Evolutionary conservation across 2,329 filamentous ascomycete genomes (phyloP), one percentile per base, ranked within the genome.

Genomic region (Cordyceps fumosorosea): DNA sequence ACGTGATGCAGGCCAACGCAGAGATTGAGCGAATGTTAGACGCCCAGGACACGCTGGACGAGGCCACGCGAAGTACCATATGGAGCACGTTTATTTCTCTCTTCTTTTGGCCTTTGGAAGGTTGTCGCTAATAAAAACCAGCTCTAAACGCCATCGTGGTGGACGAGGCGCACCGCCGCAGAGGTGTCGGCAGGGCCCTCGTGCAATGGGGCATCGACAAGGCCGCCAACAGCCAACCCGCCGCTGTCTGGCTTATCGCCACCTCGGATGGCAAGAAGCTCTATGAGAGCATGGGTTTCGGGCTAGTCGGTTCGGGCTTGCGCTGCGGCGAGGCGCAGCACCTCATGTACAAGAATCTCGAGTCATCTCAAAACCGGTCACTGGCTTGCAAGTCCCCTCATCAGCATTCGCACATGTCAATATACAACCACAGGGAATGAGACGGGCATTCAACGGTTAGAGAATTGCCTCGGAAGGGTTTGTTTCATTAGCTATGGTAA

Each of bases 141-240:
- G 63, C 47, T 42, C 64, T 62, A 57, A 64, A 63, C 57, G 57
- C 52, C 59, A 62, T 62, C 63, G 53, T 64, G 48, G 61, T 66
- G 65, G 51, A 55, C 61, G 44, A 54, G 44, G 51, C n/a, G 40
- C 60, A 57, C 47, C 62, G 63, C 47, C 45, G 54, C 44, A 62
- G 52, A 26, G 60, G 57, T 37, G 37, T 60, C 40, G 57, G 57
- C 57, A 52, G 24, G 42, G 50, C 37, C 10, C 57, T 60, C 16
- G 48, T 53, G 20, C 57, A 60, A 54, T 60, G 57, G 57, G 57
- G 57, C 40, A 34, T 60, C 5, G 57, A 60, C 26, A 24, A 47
- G 40, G 57, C 57, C 18, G n/a, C 20, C 40, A 6, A 3, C 32
- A 34, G 32, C 32, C 8, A 34, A 11, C 32, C 32, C 32, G 32